Evolutionary conservation across 768 basidiomycete species (phyloP).

Genomic region (Amanita phalloides): DNA sequence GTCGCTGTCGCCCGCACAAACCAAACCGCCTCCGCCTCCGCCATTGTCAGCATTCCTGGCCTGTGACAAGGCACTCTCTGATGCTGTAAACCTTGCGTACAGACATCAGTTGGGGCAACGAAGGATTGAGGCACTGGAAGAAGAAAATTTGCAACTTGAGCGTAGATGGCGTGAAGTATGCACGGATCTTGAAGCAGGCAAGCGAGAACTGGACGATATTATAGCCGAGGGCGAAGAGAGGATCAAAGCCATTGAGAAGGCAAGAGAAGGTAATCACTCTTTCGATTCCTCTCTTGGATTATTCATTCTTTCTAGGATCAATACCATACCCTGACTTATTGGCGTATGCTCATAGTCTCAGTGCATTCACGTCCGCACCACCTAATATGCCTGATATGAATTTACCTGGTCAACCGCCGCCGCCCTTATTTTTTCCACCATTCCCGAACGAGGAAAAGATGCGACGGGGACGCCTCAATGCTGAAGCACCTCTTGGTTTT

Average conservation of each 20-base stretch:
- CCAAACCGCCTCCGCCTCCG: constrained; percentile 52
- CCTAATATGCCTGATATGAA: constrained; percentile 76
- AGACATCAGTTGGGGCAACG: constrained; percentile 70
- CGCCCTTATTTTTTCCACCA: constrained; percentile 79
- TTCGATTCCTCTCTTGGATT: neutral
- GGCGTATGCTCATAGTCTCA: constrained; percentile 76
- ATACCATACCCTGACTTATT: constrained; percentile 78
- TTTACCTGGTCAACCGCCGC: constrained; percentile 61
- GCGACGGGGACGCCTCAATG: constrained; percentile 71
- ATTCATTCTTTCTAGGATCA: constrained; percentile 35
- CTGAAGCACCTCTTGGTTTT: constrained; percentile 67
- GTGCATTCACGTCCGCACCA: constrained; percentile 81
- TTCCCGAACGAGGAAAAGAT: constrained; percentile 91
- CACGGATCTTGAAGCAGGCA: constrained; percentile 51
- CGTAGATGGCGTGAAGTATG: constrained; percentile 60
- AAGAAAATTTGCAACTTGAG: constrained; percentile 62
- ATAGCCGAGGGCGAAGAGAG: constrained; percentile 71
- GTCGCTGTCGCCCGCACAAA: constrained; percentile 59
- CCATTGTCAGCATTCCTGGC: constrained; percentile 46
- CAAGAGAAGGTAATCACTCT: constrained; percentile 47
- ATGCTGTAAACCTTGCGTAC: constrained; percentile 53
- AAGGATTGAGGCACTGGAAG: constrained; percentile 59
- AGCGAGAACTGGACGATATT: constrained; percentile 55
- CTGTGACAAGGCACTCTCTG: constrained; percentile 55
- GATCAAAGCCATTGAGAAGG: constrained; percentile 57